Evolutionary conservation across 345 rosid species (phyloP), one percentile per base, ranked within the genome.

Genomic region (Kandelia obovata): DNA sequence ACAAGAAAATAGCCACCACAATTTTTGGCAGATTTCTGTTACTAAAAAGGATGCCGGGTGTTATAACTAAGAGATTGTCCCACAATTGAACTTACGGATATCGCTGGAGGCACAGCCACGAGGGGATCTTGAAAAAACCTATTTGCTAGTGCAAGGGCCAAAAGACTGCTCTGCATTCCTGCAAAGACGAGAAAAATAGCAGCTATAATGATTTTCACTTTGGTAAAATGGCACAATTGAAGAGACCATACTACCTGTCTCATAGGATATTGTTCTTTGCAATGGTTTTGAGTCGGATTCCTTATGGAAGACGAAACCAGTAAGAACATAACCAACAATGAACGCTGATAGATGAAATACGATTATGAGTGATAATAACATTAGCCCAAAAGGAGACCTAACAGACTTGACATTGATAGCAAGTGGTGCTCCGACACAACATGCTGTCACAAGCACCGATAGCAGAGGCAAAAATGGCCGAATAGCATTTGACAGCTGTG

Each of bases 101-200:
- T 85, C n/a, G 98, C 96, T 3, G 96, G 95, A 62, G 97, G 97
- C 64, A 94, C 87, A 28, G 89, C 88, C 9, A 94, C 98, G 6
- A 94, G 90, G 27, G 97, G 97, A 84, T 94, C 98, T 75, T 85
- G 79, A 81, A 94, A 94, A 73, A 94, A 94, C 75, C 76, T 89
- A 65, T 92, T 94, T 2, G 98, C 98, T 43, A 94, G 88, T 6
- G 98, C 88, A 37, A 94, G 90, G 34, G 96, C 98, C 57, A 91
- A 73, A 75, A 91, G 98, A 73, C 98, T 94, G 83, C 98, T 94
- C 77, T 94, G 98, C 98, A 94, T 94, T 64, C 98, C 98, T 93
- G 78, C 53, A 65, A 73, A 21, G 61, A 56, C 16, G 43, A 53
- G 56, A 60, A 56, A 47, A 25, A 47, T 3, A 28, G 69, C 26